phyloP scores from a whole-genome alignment of 495 filamentous ascomycete species.

The Neurospora tetrasperma region DNA sequence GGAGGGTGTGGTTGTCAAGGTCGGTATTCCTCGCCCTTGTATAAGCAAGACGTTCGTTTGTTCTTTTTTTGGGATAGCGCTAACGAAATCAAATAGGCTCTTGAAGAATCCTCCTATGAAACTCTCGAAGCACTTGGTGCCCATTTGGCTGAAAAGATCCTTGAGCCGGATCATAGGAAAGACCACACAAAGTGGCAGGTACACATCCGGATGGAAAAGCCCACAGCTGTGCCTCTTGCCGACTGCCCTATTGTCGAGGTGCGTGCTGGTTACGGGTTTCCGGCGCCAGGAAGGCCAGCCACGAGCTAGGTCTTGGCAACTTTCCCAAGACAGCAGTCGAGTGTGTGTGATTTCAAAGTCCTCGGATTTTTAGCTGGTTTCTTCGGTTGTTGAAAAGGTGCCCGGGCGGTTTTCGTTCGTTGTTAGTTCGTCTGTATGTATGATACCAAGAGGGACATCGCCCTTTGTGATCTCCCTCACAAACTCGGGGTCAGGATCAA shows the following conservation, averaged over 20 bases:
- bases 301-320: not conserved
- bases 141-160: slow-evolving; percentile 32
- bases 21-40: not conserved
- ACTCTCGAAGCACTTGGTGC: slow-evolving; percentile 52
- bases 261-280: slow-evolving; percentile 13
- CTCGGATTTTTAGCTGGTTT: not conserved
- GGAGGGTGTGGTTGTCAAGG: slow-evolving; percentile 42
- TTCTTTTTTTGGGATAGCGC: not conserved
- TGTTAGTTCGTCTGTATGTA: not conserved
- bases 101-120: slow-evolving; percentile 48
- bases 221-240: slow-evolving; percentile 46
- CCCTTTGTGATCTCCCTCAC: slow-evolving; percentile 61
- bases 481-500: slow-evolving; percentile 58
- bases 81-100: slow-evolving; percentile 28
- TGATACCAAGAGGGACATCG: slow-evolving; percentile 51
- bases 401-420: not conserved
- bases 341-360: not conserved
- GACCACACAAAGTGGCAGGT: slow-evolving; percentile 31
- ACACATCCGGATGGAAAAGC: slow-evolving; percentile 45
- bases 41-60: too few species aligned
- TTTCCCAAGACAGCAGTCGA: not conserved
- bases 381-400: not conserved
- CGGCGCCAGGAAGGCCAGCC: not conserved
- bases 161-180: slow-evolving; percentile 4
- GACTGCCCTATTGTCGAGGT: slow-evolving; percentile 48